Conservation (phyloP, 169 alveolate species). For the Eimeria mitis region DNA sequence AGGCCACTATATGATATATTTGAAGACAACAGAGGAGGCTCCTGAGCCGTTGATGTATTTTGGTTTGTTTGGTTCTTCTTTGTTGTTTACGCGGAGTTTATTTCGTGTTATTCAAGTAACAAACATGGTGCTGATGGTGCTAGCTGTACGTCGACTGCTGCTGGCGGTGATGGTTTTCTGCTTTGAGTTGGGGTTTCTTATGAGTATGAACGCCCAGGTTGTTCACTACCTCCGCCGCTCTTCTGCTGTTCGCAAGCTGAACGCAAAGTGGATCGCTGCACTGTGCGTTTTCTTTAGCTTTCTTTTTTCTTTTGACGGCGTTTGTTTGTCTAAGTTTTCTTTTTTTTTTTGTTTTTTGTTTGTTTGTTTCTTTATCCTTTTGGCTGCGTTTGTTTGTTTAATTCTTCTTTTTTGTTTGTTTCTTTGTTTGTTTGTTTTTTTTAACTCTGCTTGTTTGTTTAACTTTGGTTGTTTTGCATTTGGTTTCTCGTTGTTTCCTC, state of each 20-base stretch:
- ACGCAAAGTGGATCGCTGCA: constrained; percentile 74
- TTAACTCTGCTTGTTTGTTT: neutral
- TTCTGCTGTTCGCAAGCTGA: constrained; percentile 65
- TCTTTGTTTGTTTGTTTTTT: too few relatives aligned
- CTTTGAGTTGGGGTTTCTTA: constrained; percentile 80
- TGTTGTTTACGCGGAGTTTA: constrained; percentile 5
- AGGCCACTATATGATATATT: constrained; percentile 51
- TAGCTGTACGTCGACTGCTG: constrained; percentile 72
- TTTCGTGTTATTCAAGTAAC: neutral
- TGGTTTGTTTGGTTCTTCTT: constrained; percentile 35
- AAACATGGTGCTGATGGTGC: constrained; percentile 53
- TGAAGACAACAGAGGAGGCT: constrained; percentile 53
- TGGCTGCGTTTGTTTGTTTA: neutral
- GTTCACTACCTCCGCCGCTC: constrained; percentile 49
- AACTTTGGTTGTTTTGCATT: too few relatives aligned
- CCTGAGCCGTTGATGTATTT: constrained; percentile 72
- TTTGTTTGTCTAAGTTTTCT: neutral
- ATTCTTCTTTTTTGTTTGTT: too few relatives aligned
- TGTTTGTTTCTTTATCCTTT: neutral
- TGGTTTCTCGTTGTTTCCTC: too few relatives aligned
- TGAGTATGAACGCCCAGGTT: constrained; percentile 75
- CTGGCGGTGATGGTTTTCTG: constrained; percentile 66
- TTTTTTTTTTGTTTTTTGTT: neutral
- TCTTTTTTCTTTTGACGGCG: neutral
- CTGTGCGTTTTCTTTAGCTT: neutral